A percentile compares a stretch with the other conserved stretches of the same genome.
These are phyloP conservation scores for Cylindrotheca closterium DNA, from an alignment of 108 stramenopile species.

Conservation along the genomic window DNA sequence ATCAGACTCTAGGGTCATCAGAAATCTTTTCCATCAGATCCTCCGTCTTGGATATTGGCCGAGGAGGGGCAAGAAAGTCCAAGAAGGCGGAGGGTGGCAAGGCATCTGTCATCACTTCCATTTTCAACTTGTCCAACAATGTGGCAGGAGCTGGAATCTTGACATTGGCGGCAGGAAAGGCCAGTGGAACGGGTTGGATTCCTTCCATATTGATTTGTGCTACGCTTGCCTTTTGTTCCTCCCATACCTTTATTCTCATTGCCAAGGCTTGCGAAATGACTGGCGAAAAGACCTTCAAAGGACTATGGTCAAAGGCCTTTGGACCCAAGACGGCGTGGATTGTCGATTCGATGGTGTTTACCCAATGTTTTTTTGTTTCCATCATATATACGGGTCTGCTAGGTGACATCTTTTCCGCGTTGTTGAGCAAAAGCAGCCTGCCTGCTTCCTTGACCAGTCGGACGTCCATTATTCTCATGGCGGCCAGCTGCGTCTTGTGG, in stretches of 20 bases:
- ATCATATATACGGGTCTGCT: slow-evolving; percentile 43
- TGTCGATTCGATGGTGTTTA: slow-evolving; percentile 34
- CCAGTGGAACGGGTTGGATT: slow-evolving; percentile 38
- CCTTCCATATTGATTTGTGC: slow-evolving; percentile 29
- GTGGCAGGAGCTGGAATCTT: slow-evolving; percentile 53
- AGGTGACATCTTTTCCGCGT: slow-evolving; percentile 37
- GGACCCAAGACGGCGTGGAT: slow-evolving; percentile 30
- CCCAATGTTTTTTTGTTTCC: slow-evolving; percentile 30
- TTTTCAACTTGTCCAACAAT: slow-evolving; percentile 54
- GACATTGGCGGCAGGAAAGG: slow-evolving; percentile 40
- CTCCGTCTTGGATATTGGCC: too few relatives aligned
- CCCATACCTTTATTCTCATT: slow-evolving; percentile 35
- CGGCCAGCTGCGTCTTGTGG: slow-evolving; percentile 13
- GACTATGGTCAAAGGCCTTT: slow-evolving; percentile 35
- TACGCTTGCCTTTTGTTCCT: slow-evolving; percentile 8
- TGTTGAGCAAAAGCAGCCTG: slow-evolving; percentile 1
- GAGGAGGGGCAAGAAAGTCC: too few relatives aligned
- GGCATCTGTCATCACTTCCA: slow-evolving; percentile 25
- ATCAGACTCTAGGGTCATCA: too few relatives aligned
- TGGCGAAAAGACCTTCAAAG: slow-evolving; percentile 33
- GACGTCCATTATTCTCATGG: slow-evolving; percentile 18
- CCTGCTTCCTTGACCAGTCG: slow-evolving; percentile 6
- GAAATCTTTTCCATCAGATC: too few relatives aligned
- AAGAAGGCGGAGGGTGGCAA: too few relatives aligned
- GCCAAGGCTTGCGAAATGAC: slow-evolving; percentile 37